phyloP scores from a whole-genome alignment of 2,329 filamentous ascomycete genomes.

The Dactylellina leptospora region DNA sequence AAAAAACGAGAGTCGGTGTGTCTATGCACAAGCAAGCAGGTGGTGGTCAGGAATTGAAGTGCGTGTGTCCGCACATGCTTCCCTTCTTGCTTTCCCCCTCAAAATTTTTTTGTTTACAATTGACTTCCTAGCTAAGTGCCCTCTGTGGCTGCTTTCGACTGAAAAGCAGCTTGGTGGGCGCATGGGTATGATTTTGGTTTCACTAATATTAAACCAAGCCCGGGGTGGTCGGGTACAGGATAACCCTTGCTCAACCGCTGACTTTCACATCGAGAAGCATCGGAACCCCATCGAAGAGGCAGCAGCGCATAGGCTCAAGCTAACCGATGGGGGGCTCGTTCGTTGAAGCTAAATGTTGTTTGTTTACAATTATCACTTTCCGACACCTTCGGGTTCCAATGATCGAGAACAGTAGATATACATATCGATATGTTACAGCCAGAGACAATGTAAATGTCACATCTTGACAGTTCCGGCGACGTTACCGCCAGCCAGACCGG shows the following conservation, averaged over 20 bases:
- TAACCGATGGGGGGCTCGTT: too few species aligned
- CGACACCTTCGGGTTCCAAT: background rate
- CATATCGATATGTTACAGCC: constrained; percentile 7
- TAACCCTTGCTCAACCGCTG: constrained; percentile 33
- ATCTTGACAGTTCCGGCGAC: constrained; percentile 15
- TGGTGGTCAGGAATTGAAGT: constrained; percentile 33
- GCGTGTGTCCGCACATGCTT: constrained; percentile 22
- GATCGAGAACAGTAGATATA: background rate
- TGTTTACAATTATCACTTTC: constrained; percentile 10
- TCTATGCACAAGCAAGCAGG: constrained; percentile 40
- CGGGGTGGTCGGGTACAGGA: constrained; percentile 34
- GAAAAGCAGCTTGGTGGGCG: constrained; percentile 7
- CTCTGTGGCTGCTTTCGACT: background rate
- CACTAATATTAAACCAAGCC: constrained; percentile 46
- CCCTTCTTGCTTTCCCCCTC: background rate
- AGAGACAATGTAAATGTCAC: background rate
- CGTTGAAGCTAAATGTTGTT: too few species aligned
- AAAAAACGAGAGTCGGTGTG: constrained; percentile 37
- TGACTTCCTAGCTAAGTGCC: constrained; percentile 16
- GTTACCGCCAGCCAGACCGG: too few species aligned
- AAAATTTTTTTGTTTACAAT: constrained; percentile 49
- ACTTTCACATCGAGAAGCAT: constrained; percentile 24
- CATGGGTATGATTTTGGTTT: constrained; percentile 41
- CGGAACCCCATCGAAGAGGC: constrained; percentile 19
- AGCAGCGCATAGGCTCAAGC: constrained; percentile 16